Conservation (phyloP, 2,329 filamentous ascomycete genomes). For the Capronia americana region DNA sequence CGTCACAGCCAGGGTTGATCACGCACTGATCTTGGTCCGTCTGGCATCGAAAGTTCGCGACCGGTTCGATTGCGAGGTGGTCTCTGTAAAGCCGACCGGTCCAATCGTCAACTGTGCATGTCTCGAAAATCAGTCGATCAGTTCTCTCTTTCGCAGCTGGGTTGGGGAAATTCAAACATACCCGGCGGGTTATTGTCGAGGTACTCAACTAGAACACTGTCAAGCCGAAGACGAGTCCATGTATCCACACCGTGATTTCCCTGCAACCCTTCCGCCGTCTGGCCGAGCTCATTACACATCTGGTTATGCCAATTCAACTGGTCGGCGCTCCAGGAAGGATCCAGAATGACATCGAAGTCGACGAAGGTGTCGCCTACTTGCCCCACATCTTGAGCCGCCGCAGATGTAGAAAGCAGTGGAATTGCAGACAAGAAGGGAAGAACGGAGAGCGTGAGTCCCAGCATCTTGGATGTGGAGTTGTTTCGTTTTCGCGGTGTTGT, state of each 20-base stretch:
- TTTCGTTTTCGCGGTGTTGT: too few species aligned
- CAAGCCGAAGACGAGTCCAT: neutral
- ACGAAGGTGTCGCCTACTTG: neutral
- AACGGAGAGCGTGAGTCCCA: neutral
- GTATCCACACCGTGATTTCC: neutral
- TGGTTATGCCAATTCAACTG: conserved; percentile 1
- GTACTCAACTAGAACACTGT: neutral
- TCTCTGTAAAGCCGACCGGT: neutral
- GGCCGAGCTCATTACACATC: neutral
- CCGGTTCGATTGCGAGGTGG: neutral
- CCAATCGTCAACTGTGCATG: conserved; percentile 1
- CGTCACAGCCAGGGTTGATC: neutral
- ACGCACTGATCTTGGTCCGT: neutral
- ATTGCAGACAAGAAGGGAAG: neutral
- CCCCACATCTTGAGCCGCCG: neutral
- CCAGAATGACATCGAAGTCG: neutral
- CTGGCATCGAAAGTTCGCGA: conserved; percentile 1
- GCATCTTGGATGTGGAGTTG: neutral
- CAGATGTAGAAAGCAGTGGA: neutral
- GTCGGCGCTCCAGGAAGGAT: neutral
- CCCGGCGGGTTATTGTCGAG: neutral
- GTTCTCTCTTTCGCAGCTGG: neutral
- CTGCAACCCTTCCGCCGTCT: neutral
- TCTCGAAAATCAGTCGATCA: too few species aligned
- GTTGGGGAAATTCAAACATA: neutral